phyloP scores from a whole-genome alignment of 129 eudicot species.

The Chrysanthemum lavandulifolium region DNA sequence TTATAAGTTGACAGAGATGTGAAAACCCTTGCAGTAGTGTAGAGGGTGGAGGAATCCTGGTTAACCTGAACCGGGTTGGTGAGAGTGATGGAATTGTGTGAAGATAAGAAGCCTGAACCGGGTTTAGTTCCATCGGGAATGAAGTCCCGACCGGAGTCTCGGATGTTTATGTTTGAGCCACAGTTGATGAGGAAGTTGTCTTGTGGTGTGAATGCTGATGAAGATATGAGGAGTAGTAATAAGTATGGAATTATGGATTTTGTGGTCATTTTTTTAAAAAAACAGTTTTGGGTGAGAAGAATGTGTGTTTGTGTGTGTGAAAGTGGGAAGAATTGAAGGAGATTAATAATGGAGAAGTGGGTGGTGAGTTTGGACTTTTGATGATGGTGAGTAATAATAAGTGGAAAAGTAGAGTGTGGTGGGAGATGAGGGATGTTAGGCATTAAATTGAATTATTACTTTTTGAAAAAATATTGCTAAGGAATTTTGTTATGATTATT shows the following conservation, averaged over 20 bases:
- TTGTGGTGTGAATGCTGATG: constrained; percentile 60
- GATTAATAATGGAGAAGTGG: not conserved
- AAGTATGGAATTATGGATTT: constrained; percentile 9
- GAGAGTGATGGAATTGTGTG: constrained; percentile 41
- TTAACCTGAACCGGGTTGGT: constrained; percentile 36
- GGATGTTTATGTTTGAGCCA: constrained; percentile 53
- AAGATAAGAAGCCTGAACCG: constrained; percentile 41
- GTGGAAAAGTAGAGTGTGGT: not conserved
- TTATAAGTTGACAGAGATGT: constrained; percentile 41
- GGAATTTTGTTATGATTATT: too few species aligned
- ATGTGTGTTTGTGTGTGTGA: not conserved
- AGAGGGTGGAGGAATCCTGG: constrained; percentile 39
- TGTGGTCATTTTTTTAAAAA: constrained; percentile 34
- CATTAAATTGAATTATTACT: too few species aligned
- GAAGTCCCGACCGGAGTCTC: constrained; percentile 55
- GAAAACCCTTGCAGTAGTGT: constrained; percentile 71
- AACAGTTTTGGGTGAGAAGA: too few species aligned
- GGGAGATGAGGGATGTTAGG: not conserved
- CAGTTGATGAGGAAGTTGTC: constrained; percentile 78
- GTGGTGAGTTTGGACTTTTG: not conserved
- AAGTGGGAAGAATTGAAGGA: not conserved
- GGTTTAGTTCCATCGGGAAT: constrained; percentile 47
- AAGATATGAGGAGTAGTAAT: constrained; percentile 16
- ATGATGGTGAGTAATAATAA: not conserved
- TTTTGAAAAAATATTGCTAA: too few species aligned